Evolutionary conservation across 2,329 filamentous ascomycete genomes (phyloP), one percentile per base, ranked within the genome.

Genomic region (Epichloe elymi): DNA sequence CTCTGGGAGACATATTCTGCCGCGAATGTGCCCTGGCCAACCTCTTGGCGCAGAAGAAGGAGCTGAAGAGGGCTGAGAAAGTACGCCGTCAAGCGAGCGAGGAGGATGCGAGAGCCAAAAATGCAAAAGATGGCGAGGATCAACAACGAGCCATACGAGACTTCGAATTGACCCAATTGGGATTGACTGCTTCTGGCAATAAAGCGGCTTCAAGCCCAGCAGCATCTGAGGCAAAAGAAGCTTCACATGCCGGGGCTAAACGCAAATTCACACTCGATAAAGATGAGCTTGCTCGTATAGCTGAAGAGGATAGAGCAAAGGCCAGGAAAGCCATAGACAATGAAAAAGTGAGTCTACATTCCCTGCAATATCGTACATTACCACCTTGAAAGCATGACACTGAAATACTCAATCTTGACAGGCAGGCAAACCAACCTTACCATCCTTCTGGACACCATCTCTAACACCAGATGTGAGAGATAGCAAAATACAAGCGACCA

Each of bases 381-480:
- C 19, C 33, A 5, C 14, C 14, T 47, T 14, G 3, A 43, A 17
- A 39, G 37, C 30, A 47, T 11, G 26, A 12, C 12, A 8, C 52
- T 58, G 50, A 57, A 40, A 40, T 33, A 59, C 15, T 14, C 47
- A 38, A n/a, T 58, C 67, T 80, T 61, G 75, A 79, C 3, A 81
- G 62, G 76, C 80, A 3, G 73, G 77, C 8, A 86, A 85, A 66
- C 77, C 80, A 1, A 76, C 77, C 15, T 70, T 95, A 0, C 87
- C 88, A 0, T 94, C 88, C 0, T 97, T 97, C 69, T 97, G 91
- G 93, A 85, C 91, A 1, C 91, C 89, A 0, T 87, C 85, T 0
- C 78, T 91, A 52, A 94, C 86, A 0, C 88, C 88, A 12, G 66
- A 68, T 40, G 65, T 65, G 36, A 61, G 66, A 45, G 60, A 65